Evolutionary conservation across 306 rosid species (phyloP).

Genomic region (Trifolium subterraneum): DNA sequence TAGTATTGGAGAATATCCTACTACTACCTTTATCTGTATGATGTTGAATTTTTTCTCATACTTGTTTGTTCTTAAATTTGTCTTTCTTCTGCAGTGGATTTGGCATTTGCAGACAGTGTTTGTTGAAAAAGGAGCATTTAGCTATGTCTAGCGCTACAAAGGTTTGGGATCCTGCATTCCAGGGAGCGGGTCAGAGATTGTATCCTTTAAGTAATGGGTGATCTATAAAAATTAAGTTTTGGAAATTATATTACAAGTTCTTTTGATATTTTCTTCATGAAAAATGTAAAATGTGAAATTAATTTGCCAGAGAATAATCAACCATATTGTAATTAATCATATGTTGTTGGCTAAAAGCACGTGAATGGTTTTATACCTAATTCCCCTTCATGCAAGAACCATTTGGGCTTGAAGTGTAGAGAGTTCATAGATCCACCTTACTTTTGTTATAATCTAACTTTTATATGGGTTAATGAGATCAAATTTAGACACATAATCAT

Average conservation of each 20-base stretch:
- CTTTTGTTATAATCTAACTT: constrained; percentile 14
- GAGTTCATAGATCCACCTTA: neutral
- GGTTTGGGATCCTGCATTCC: constrained; percentile 91
- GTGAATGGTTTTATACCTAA: constrained; percentile 1
- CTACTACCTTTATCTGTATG: constrained; percentile 25
- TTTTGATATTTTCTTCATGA: neutral
- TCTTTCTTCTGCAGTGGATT: constrained; percentile 52
- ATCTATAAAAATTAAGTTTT: constrained; percentile 37
- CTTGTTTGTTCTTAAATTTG: constrained; percentile 36
- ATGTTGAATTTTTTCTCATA: constrained; percentile 3
- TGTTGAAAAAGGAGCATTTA: constrained; percentile 44
- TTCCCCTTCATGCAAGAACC: neutral
- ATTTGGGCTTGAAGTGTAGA: constrained; percentile 5
- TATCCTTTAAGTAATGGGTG: constrained; percentile 66
- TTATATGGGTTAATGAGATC: constrained; percentile 1
- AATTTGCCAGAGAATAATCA: constrained; percentile 4
- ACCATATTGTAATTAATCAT: constrained; percentile 25
- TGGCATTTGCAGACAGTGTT: constrained; percentile 48
- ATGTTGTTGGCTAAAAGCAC: constrained; percentile 3
- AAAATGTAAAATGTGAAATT: constrained; percentile 15
- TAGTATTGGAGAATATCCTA: constrained; percentile 28
- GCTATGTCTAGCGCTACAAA: constrained; percentile 85
- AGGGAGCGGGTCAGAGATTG: constrained; percentile 91
- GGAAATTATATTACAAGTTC: constrained; percentile 18
- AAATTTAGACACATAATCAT: constrained; percentile 16